Evolutionary conservation across 805 yeast genomes (phyloP).

Genomic region (Hanseniaspora vineae): DNA sequence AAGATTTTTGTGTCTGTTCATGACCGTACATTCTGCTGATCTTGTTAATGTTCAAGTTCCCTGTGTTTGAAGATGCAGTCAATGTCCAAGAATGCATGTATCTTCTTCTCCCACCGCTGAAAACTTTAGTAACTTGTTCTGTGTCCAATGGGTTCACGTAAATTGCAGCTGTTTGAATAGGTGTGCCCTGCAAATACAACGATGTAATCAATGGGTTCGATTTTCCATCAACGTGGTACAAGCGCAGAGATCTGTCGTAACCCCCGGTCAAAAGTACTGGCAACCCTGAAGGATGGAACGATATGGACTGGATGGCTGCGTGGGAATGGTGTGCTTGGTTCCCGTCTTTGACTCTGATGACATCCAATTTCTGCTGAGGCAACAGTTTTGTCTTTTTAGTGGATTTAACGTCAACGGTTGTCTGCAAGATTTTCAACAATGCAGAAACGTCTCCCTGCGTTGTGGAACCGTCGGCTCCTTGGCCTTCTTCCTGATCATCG

Average conservation of each 20-base stretch:
- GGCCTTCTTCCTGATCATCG: constrained; percentile 13
- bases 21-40: constrained; percentile 86
- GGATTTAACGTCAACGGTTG: constrained; percentile 12
- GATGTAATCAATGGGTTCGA: constrained; percentile 70
- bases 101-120: constrained; percentile 83
- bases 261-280: constrained; percentile 87
- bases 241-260: constrained; percentile 74
- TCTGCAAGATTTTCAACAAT: constrained; percentile 25
- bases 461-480: constrained; percentile 20
- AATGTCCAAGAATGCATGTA: constrained; percentile 91
- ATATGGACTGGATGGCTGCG: constrained; percentile 72
- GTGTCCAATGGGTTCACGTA: constrained; percentile 14
- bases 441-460: constrained; percentile 27
- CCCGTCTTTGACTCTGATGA: constrained; percentile 79
- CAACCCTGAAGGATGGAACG: constrained; percentile 66
- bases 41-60: constrained; percentile 50
- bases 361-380: constrained; percentile 59
- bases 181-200: constrained; percentile 63
- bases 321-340: constrained; percentile 54
- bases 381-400: constrained; percentile 38
- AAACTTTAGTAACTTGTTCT: constrained; percentile 23
- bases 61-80: constrained; percentile 33
- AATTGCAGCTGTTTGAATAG: constrained; percentile 55
- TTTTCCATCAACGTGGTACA: constrained; percentile 86
- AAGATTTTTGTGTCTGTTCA: constrained; percentile 68